phyloP scores from a whole-genome alignment of 2,329 filamentous ascomycete species.

The Xylariaceae sp. region DNA sequence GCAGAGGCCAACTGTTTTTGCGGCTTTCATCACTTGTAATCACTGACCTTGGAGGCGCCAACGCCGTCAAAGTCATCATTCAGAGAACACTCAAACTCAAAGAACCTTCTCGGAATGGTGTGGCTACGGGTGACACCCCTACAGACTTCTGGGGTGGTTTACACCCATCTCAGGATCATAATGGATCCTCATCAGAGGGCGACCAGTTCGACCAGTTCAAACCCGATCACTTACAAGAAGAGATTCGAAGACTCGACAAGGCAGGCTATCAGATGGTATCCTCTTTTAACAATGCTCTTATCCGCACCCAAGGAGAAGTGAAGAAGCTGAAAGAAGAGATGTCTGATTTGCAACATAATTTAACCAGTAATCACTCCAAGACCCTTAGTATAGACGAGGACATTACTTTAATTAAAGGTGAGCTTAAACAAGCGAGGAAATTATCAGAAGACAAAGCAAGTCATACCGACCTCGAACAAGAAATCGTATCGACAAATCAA shows the following conservation, averaged over 20 bases:
- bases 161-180: not conserved
- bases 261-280: slow-evolving; percentile 43
- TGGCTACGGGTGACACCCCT: slow-evolving; percentile 2
- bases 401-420: slow-evolving; percentile 32
- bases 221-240: slow-evolving; percentile 37
- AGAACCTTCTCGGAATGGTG: slow-evolving; percentile 19
- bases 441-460: slow-evolving; percentile 3
- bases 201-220: slow-evolving; percentile 18
- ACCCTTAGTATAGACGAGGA: slow-evolving; percentile 26
- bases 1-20: slow-evolving; percentile 43
- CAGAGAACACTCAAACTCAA: slow-evolving; percentile 39
- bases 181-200: slow-evolving; percentile 8
- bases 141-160: not conserved
- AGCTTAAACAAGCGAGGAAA: slow-evolving; percentile 27
- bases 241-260: slow-evolving; percentile 42
- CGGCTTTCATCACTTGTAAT: slow-evolving; percentile 35
- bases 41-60: slow-evolving; percentile 14
- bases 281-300: slow-evolving; percentile 40
- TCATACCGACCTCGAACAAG: slow-evolving; percentile 14
- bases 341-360: slow-evolving; percentile 30
- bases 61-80: slow-evolving; percentile 36
- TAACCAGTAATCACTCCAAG: slow-evolving; percentile 10
- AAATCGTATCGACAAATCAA: slow-evolving; percentile 14
- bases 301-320: slow-evolving; percentile 40
- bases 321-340: slow-evolving; percentile 37